Base-by-base conservation (phyloP, 2,329 filamentous ascomycete species). In the Ceratocystis harringtonii region DNA sequence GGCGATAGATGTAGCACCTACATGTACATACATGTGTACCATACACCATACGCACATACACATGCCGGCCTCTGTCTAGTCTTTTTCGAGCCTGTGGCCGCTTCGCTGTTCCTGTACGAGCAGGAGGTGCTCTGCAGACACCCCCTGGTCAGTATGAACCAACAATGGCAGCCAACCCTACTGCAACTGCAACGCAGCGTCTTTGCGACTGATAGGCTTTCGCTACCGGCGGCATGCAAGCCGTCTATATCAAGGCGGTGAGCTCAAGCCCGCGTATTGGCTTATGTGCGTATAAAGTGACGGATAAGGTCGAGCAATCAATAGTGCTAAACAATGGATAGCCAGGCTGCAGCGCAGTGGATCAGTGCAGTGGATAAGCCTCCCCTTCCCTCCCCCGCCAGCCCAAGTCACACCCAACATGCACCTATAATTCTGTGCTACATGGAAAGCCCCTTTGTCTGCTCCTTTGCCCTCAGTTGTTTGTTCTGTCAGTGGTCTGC, bases 201-300 rank as follows among this genome's bases (percentile, higher is more conserved):
- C 17, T 50, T 50, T 19, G 6, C 19, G 7, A 50, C n/a, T 50
- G 44, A 8, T 48, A 19, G 44, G 44, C 44, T 48, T 48, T 19
- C 5, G 17, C 3, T 48, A 19, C 15, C 2, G 45, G 17, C 45
- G 45, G 45, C 45, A 22, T 30, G 8, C 52, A 30, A 28, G 22
- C 22, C 22, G 52, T 57, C 52, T 57, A 57, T 57, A 57, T 57
- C 52, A 57, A 57, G 52, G 52, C 52, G 52, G 52, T 57, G 52
- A 28, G 52, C 52, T 50, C 45, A 22, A 50, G 7, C 32, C 32
- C 3, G 32, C 32, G 32, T 36, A 36, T 36, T 36, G 32, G 1
- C 12, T 36, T 3, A 36, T 36, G 32, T 10, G 10, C 8, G 8
- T 36, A 36, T 36, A 36, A 36, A 36, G 32, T 36, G 32, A 36